These are phyloP conservation scores for Penicillium paneum DNA, from an alignment of 2,329 filamentous ascomycete species.

Conservation along the genomic window DNA sequence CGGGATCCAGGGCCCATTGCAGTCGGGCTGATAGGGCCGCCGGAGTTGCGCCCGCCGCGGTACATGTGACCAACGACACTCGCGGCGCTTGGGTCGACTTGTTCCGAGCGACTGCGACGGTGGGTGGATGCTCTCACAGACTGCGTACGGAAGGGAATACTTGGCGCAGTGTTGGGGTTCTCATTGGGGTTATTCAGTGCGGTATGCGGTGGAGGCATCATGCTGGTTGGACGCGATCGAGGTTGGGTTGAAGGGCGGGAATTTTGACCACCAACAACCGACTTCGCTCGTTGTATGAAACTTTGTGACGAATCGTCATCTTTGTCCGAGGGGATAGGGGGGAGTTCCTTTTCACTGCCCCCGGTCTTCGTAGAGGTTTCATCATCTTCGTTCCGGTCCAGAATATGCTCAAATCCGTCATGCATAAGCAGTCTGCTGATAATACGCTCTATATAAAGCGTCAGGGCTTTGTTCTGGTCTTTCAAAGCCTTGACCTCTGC, in stretches of 20 bases:
- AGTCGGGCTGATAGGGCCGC: conserved; percentile 56
- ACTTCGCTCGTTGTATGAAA: conserved; percentile 60
- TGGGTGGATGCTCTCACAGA: conserved; percentile 41
- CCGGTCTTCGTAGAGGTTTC: conserved; percentile 28
- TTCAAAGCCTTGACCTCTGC: conserved; percentile 73
- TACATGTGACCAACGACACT: conserved; percentile 88
- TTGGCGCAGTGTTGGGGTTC: conserved; percentile 48
- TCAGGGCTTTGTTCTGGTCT: conserved; percentile 95
- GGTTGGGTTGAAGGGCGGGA: conserved; percentile 37
- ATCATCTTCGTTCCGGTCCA: conserved; percentile 69
- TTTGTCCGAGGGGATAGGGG: conserved; percentile 64
- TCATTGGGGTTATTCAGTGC: conserved; percentile 41
- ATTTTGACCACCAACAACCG: conserved; percentile 50
- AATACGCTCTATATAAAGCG: conserved; percentile 98
- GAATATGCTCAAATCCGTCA: conserved; percentile 89
- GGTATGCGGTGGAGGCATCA: conserved; percentile 36
- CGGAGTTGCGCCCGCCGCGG: conserved; percentile 60
- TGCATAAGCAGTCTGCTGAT: conserved; percentile 92
- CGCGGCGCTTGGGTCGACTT: conserved; percentile 53
- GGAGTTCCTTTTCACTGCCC: conserved; percentile 73
- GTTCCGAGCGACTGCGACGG: conserved; percentile 51
- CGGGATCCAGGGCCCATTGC: conserved; percentile 40
- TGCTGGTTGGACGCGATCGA: conserved; percentile 48
- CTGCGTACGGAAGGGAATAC: conserved; percentile 46
- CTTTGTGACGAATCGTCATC: conserved; percentile 45